Conservation (phyloP, 306 rosid genomes). For the Vigna reflexopilosa region DNA sequence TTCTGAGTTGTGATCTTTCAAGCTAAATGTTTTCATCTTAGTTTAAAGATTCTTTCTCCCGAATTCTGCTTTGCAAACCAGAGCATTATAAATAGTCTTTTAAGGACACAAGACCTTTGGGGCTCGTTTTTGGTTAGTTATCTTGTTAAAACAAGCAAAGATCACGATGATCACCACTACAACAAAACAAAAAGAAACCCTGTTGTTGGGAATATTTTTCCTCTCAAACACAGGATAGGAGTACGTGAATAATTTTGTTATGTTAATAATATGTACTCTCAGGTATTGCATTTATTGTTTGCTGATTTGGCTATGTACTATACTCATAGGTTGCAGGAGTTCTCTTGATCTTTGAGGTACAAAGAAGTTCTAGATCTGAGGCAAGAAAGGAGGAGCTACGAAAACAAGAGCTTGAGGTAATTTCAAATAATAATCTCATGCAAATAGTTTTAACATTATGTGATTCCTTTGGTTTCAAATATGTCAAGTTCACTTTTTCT, state of each 20-base stretch:
- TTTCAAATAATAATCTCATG: conserved; percentile 15
- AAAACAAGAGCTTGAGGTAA: conserved; percentile 82
- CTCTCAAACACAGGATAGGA: background rate
- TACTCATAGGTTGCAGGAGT: conserved; percentile 77
- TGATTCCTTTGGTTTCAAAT: conserved; percentile 16
- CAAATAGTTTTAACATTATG: conserved; percentile 2
- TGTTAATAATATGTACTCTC: conserved; percentile 21
- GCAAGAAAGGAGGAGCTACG: conserved; percentile 91
- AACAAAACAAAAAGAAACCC: background rate
- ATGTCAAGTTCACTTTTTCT: conserved; percentile 7
- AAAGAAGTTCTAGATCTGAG: conserved; percentile 90
- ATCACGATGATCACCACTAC: background rate
- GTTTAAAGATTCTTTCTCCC: too few relatives aligned
- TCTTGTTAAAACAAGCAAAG: background rate
- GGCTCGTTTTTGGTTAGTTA: background rate
- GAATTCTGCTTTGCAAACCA: background rate
- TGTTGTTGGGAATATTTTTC: background rate
- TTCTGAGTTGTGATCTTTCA: conserved; percentile 6
- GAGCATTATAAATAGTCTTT: background rate
- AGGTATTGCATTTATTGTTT: conserved; percentile 31
- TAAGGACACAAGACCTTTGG: background rate
- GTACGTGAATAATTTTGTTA: too few relatives aligned
- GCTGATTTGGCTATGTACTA: conserved; percentile 35
- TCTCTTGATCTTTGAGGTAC: conserved; percentile 83
- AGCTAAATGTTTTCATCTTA: background rate